A percentile compares a stretch with the other conserved stretches of the same genome.
Evolutionary conservation across 306 rosid genomes (phyloP).

Genomic region (Glycyrrhiza uralensis): DNA sequence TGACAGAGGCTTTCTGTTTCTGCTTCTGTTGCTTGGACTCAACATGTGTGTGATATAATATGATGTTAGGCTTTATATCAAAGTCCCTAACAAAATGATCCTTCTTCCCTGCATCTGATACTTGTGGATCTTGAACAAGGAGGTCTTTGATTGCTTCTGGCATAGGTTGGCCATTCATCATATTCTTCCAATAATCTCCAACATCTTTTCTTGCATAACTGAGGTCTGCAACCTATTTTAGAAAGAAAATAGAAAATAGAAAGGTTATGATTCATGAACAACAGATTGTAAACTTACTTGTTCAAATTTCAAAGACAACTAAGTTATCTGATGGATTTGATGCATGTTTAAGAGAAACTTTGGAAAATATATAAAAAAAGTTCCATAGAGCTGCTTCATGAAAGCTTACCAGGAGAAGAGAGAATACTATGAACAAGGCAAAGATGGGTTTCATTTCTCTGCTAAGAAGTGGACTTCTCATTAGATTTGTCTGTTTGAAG

Average conservation of each 20-base stretch:
- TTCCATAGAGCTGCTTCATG: neutral
- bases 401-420: conserved; percentile 55
- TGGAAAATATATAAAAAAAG: neutral
- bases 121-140: conserved; percentile 30
- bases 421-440: conserved; percentile 33
- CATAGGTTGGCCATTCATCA: conserved; percentile 60
- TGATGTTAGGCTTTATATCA: conserved; percentile 40
- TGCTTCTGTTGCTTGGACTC: conserved; percentile 9
- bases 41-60: conserved; percentile 50
- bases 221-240: conserved; percentile 32
- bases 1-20: neutral
- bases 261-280: conserved; percentile 10
- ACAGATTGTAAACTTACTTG: neutral
- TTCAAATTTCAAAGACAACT: neutral
- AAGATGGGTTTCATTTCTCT: conserved; percentile 47
- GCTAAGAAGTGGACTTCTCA: neutral
- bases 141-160: conserved; percentile 59
- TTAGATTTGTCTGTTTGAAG: conserved; percentile 30
- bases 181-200: conserved; percentile 59
- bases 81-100: conserved; percentile 41
- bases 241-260: neutral
- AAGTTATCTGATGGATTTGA: neutral
- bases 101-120: conserved; percentile 17
- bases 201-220: conserved; percentile 50
- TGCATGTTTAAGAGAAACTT: neutral